Base-by-base conservation (phyloP, 2,329 filamentous ascomycete genomes). In the Diaporthe destruens region DNA sequence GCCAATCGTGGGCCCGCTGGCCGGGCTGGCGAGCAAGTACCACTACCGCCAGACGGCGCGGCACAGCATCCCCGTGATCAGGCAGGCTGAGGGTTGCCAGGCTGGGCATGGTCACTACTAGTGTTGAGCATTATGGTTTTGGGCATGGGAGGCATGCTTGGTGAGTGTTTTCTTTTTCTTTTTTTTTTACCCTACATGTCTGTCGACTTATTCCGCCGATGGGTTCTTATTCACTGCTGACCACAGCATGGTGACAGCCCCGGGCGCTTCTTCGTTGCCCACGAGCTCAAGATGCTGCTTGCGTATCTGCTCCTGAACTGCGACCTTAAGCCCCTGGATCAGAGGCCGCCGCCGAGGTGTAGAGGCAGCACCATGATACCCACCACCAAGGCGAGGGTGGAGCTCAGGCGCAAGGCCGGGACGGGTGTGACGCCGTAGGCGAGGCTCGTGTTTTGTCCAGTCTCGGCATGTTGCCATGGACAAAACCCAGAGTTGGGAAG, bases 61-160 rank as follows among this genome's bases (percentile, higher is more conserved):
- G 36, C 78, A 82, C 34, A 81, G 86, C 6, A 72, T 85, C 7
- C 87, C 88, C 0, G 61, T 87, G n/a, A 86, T 91, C 71, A 76
- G 81, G 39, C 77, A 86, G 77, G 0, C 74, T 85, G 56, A 77
- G 76, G 54, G 76, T 79, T 20, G 84, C 83, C 55, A 83, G 85
- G 77, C 75, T 85, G 20, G 84, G 87, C 3, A 85, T 90, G 81
- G 86, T 89, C 16, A 87, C 87, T 6, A 89, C 88, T 2, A 86
- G 85, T 47, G 81, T 85, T 49, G 77, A 80, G 9, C 86, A 88
- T 75, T 77, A 90, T 25, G 81, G 86, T 0, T 91, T 91, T 78
- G 88, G 89, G 0, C 87, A 90, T 73, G 89, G 89, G 9, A 81
- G 85, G 74, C 88, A 90, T 77, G 87, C 85, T 2, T 87, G 78